These are phyloP conservation scores for Xerocomellus amylosporus DNA, from an alignment of 768 basidiomycete species.

Conservation along the genomic window DNA sequence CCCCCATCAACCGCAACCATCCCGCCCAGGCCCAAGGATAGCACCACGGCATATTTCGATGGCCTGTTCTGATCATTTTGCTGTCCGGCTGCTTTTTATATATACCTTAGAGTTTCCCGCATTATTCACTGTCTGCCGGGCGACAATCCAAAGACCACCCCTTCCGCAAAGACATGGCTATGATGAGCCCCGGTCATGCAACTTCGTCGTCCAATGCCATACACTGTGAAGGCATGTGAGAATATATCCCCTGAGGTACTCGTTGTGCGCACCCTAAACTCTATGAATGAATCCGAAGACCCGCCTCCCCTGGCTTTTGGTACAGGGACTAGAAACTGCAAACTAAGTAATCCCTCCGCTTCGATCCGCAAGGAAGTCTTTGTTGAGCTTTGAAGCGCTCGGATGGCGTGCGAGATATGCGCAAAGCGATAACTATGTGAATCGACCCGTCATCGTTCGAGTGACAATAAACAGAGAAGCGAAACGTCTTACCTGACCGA, in stretches of 20 bases:
- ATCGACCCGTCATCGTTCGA: background rate
- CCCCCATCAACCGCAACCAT: constrained; percentile 1
- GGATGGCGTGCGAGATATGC: constrained; percentile 69
- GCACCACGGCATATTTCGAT: constrained; percentile 38
- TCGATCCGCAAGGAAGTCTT: constrained; percentile 91
- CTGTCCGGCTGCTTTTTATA: background rate
- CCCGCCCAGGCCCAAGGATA: constrained; percentile 23
- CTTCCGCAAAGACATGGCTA: background rate
- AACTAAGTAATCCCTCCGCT: constrained; percentile 72
- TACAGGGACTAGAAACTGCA: constrained; percentile 86
- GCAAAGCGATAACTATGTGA: constrained; percentile 70
- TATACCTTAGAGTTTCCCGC: constrained; percentile 19
- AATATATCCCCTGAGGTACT: background rate
- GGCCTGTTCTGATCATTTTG: constrained; percentile 35
- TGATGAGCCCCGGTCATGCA: constrained; percentile 10
- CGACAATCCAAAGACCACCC: background rate
- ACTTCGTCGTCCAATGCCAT: constrained; percentile 31
- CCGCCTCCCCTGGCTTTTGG: constrained; percentile 37
- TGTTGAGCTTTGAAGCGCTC: constrained; percentile 77
- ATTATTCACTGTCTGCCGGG: background rate
- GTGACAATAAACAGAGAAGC: background rate
- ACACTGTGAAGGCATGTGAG: constrained; percentile 24
- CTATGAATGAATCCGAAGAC: constrained; percentile 69
- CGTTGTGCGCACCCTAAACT: constrained; percentile 69
- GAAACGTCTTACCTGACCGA: constrained; percentile 59